These are phyloP conservation scores for Pythium sp. DNA, from an alignment of 352 stramenopile genomes.

Conservation along the genomic window DNA sequence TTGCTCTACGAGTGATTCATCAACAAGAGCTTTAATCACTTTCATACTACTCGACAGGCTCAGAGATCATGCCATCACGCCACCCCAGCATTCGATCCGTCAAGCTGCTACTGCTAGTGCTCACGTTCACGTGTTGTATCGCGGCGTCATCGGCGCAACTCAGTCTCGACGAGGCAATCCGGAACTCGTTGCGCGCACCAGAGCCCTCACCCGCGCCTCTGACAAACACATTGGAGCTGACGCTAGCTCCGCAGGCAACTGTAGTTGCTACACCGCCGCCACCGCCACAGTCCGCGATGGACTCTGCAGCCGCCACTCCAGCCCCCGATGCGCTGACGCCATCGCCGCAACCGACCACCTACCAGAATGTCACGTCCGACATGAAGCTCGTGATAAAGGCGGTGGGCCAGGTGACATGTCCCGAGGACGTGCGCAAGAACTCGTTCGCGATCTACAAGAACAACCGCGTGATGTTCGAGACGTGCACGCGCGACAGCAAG, in stretches of 20 bases:
- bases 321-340: not conserved
- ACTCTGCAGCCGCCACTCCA: not conserved
- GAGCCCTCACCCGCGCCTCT: not conserved
- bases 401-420: slow-evolving; percentile 3
- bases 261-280: not conserved
- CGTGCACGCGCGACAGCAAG: slow-evolving; percentile 13
- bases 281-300: not conserved
- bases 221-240: not conserved
- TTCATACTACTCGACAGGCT: not conserved
- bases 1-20: not conserved
- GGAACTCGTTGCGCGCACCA: slow-evolving; percentile 8
- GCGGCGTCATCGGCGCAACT: slow-evolving; percentile 3
- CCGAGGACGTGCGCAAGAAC: slow-evolving; percentile 26
- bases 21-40: not conserved
- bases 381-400: slow-evolving; percentile 22
- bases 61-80: not conserved
- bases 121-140: slow-evolving; percentile 13
- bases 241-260: not conserved
- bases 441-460: slow-evolving; percentile 47
- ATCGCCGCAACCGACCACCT: slow-evolving; percentile 7
- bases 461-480: slow-evolving; percentile 35
- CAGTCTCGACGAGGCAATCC: slow-evolving; percentile 10
- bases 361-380: slow-evolving; percentile 15
- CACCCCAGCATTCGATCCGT: not conserved
- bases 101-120: not conserved